Evolutionary conservation across 495 filamentous ascomycete species (phyloP).

Genomic region (Ramalina peruviana): DNA sequence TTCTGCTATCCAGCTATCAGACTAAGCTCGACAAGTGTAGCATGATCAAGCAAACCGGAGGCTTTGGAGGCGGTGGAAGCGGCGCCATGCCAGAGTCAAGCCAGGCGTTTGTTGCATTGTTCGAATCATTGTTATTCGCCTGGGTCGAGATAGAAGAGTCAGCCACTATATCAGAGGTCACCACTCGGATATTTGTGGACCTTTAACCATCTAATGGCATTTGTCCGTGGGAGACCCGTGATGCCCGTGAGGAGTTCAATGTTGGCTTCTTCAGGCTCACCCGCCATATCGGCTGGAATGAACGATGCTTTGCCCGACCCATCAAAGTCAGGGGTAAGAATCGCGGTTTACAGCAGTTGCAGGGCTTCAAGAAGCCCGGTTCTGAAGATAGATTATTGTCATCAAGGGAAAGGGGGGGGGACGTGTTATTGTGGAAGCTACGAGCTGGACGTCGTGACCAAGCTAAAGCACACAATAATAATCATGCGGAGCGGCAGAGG

Average conservation of each 20-base stretch:
- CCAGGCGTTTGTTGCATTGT: constrained; percentile 39
- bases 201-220: constrained; percentile 35
- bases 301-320: no score
- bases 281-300: constrained; percentile 19
- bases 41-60: not conserved
- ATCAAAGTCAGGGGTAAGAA: no score
- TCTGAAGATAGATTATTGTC: no score
- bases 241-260: constrained; percentile 34
- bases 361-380: no score
- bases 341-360: no score
- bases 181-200: constrained; percentile 13
- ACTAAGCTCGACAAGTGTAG: not conserved
- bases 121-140: constrained; percentile 34
- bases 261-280: constrained; percentile 32
- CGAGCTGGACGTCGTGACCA: no score
- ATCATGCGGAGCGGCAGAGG: no score
- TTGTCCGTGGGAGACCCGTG: constrained; percentile 29
- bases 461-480: no score
- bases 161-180: no score
- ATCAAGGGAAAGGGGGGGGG: no score
- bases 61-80: constrained; percentile 17
- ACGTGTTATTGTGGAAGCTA: no score
- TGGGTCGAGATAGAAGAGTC: constrained; percentile 12
- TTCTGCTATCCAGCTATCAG: constrained; percentile 5
- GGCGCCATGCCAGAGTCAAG: constrained; percentile 35